Evolutionary conservation across 2,329 filamentous ascomycete genomes (phyloP).

Genomic region (Sporothrix luriei): DNA sequence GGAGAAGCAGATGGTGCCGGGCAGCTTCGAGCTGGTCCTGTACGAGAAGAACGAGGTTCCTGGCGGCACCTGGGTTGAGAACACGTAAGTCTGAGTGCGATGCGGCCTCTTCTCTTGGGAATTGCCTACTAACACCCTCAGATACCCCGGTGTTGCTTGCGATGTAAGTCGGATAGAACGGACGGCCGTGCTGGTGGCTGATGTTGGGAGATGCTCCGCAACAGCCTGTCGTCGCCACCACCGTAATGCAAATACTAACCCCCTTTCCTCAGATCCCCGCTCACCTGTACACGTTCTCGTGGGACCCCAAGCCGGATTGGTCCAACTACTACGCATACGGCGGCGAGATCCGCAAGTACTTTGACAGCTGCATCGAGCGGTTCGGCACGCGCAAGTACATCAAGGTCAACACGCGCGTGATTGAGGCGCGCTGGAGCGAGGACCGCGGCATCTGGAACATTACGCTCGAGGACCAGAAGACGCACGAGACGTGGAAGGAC

Average conservation of each 20-base stretch:
- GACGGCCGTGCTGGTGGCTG: background rate
- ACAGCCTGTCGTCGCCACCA: no score
- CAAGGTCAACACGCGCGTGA: conserved; percentile 49
- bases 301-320: conserved; percentile 42
- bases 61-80: conserved; percentile 57
- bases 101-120: background rate
- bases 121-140: background rate
- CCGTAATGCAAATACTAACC: background rate
- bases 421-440: conserved; percentile 50
- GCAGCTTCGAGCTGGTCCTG: conserved; percentile 44
- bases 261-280: conserved; percentile 29
- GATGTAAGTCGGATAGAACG: conserved; percentile 35
- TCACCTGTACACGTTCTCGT: conserved; percentile 47
- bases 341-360: conserved; percentile 39
- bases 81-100: conserved; percentile 43
- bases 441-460: conserved; percentile 46
- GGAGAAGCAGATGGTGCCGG: conserved; percentile 44
- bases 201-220: no score
- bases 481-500: conserved; percentile 35
- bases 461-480: conserved; percentile 40
- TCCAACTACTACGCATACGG: conserved; percentile 40
- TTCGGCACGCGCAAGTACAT: conserved; percentile 48
- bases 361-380: conserved; percentile 41
- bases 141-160: conserved; percentile 48
- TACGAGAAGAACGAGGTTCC: conserved; percentile 55